phyloP scores from a whole-genome alignment of 129 eudicot species.

The Oenanthe sinensis region DNA sequence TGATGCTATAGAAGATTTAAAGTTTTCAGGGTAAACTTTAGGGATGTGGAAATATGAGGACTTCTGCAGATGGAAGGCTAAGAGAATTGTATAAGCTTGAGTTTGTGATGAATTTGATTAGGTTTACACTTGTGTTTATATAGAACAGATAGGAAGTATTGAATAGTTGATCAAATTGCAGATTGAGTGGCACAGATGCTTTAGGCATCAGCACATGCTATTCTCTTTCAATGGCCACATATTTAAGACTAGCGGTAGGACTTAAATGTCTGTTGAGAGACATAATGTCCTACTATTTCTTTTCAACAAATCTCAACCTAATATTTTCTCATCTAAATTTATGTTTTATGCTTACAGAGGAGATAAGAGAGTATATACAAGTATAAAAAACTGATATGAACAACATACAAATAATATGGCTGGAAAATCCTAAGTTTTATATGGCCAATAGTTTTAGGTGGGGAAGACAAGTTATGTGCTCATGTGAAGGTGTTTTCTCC shows the following conservation, averaged over 20 bases:
- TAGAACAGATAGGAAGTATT: neutral
- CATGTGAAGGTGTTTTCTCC: neutral
- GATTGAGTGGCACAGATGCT: neutral
- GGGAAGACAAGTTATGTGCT: neutral
- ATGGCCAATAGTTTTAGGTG: too few species aligned
- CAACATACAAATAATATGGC: neutral
- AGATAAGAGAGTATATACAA: neutral
- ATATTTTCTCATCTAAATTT: too few species aligned
- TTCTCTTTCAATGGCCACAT: neutral
- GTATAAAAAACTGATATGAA: neutral
- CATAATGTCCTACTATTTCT: neutral
- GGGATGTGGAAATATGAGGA: neutral
- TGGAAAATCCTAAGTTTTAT: neutral
- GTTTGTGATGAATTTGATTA: neutral
- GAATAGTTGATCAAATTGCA: neutral
- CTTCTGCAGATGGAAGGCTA: too few species aligned
- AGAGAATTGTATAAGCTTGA: neutral
- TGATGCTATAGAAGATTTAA: neutral
- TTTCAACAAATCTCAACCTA: neutral
- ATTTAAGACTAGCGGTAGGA: neutral
- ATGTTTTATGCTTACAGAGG: neutral
- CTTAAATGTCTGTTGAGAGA: neutral
- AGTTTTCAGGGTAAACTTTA: neutral
- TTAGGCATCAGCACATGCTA: neutral
- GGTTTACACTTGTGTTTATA: neutral